Evolutionary conservation across 768 basidiomycete genomes (phyloP).

Genomic region (Suillus clintonianus): DNA sequence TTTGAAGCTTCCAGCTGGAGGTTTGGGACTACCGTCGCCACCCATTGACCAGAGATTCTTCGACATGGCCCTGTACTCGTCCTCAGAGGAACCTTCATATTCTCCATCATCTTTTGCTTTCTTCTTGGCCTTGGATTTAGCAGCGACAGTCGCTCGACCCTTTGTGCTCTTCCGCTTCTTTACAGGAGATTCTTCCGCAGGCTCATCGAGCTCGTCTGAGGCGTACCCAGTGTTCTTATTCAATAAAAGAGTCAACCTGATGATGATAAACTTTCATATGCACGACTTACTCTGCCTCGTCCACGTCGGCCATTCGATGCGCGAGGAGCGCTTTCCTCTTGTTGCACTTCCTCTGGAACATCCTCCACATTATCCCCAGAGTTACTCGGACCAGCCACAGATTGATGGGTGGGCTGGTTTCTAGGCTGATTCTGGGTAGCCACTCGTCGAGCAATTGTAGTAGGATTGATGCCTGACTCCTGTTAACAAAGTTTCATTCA

Average conservation of each 20-base stretch:
- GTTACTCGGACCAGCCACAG: slow-evolving; percentile 50
- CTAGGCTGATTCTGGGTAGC: slow-evolving; percentile 30
- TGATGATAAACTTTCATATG: slow-evolving; percentile 10
- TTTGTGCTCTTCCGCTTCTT: slow-evolving; percentile 63
- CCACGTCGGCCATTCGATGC: slow-evolving; percentile 16
- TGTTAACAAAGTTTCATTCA: slow-evolving; percentile 28
- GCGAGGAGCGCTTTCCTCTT: slow-evolving; percentile 7
- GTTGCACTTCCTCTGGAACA: slow-evolving; percentile 16
- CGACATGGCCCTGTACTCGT: slow-evolving; percentile 67
- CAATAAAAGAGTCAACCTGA: slow-evolving; percentile 2
- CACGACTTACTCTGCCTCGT: slow-evolving; percentile 12
- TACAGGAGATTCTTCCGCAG: slow-evolving; percentile 41
- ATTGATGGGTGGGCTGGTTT: slow-evolving; percentile 29
- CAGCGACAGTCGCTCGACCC: slow-evolving; percentile 36
- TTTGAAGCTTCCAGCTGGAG: slow-evolving; percentile 76
- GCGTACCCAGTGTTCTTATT: slow-evolving; percentile 47
- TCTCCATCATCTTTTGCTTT: slow-evolving; percentile 47
- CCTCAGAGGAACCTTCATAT: slow-evolving; percentile 57
- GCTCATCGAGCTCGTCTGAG: slow-evolving; percentile 77
- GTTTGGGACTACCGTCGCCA: slow-evolving; percentile 44
- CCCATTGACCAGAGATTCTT: slow-evolving; percentile 44
- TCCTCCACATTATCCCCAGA: slow-evolving; percentile 10
- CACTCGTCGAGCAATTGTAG: slow-evolving; percentile 40
- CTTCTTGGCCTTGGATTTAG: slow-evolving; percentile 41
- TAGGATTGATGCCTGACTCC: slow-evolving; percentile 55